Conservation (phyloP, 768 basidiomycete genomes). For the Leccinellum albellum region DNA sequence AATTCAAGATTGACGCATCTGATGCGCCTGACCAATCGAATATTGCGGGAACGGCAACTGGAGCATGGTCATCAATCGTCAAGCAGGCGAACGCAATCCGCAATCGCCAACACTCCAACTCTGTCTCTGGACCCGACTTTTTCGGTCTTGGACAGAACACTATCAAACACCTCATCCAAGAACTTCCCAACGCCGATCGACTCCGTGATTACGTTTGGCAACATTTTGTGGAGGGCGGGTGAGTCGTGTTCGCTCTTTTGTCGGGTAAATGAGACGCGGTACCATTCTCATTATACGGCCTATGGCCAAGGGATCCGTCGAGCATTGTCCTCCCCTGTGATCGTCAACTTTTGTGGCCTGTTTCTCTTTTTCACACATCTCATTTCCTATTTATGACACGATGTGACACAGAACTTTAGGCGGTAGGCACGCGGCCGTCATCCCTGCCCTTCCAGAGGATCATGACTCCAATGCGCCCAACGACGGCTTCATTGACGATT, state of each 20-base stretch:
- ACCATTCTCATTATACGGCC: slow-evolving; percentile 3
- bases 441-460: slow-evolving; percentile 76
- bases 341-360: slow-evolving; percentile 17
- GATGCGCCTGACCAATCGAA: slow-evolving; percentile 70
- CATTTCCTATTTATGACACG: slow-evolving; percentile 30
- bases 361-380: slow-evolving; percentile 20
- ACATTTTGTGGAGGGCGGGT: slow-evolving; percentile 82
- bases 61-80: slow-evolving; percentile 82
- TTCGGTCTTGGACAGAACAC: slow-evolving; percentile 85
- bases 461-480: slow-evolving; percentile 43
- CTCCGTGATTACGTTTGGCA: slow-evolving; percentile 85
- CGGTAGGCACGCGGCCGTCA: slow-evolving; percentile 78
- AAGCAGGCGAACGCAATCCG: slow-evolving; percentile 78
- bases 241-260: slow-evolving; percentile 34
- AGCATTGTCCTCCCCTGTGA: slow-evolving; percentile 7
- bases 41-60: slow-evolving; percentile 83
- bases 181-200: slow-evolving; percentile 67
- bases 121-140: slow-evolving; percentile 85
- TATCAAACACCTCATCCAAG: slow-evolving; percentile 88
- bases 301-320: slow-evolving; percentile 6
- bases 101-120: slow-evolving; percentile 79
- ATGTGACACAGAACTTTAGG: slow-evolving; percentile 59
- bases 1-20: slow-evolving; percentile 77
- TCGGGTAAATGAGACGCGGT: slow-evolving; percentile 9
- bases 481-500: slow-evolving; percentile 25